Percentiles rank a stretch among this genome's conserved stretches.
These are phyloP conservation scores for Aquanectria penicillioides DNA, from an alignment of 2,329 filamentous ascomycete genomes.

Conservation along the genomic window DNA sequence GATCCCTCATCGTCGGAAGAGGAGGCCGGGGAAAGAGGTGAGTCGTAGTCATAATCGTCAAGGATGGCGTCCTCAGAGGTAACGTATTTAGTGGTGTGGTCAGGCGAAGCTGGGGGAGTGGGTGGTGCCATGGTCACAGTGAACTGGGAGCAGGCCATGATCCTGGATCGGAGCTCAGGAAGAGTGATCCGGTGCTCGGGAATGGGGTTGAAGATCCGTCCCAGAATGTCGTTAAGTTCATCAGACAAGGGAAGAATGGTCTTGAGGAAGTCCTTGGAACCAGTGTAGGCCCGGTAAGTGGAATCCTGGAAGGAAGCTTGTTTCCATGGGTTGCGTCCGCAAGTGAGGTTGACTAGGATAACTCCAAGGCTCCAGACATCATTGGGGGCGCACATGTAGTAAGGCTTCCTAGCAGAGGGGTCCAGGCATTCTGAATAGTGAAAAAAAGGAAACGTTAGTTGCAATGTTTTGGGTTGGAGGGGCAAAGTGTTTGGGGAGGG, in stretches of 20 bases:
- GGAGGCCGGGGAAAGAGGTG: constrained; percentile 60
- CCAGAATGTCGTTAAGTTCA: constrained; percentile 88
- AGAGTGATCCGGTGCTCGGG: constrained; percentile 85
- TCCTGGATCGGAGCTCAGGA: constrained; percentile 79
- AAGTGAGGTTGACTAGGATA: constrained; percentile 96
- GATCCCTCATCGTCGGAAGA: constrained; percentile 68
- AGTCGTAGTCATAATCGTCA: constrained; percentile 55
- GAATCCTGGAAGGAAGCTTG: constrained; percentile 92
- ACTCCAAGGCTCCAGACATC: constrained; percentile 99
- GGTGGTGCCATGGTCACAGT: constrained; percentile 60
- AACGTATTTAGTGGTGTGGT: constrained; percentile 57
- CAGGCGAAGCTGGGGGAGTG: constrained; percentile 55
- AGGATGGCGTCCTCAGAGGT: constrained; percentile 57
- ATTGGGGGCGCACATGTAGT: constrained; percentile 92
- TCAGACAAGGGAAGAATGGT: constrained; percentile 91
- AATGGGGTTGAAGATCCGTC: constrained; percentile 86
- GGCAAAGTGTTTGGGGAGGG: constrained; percentile 26
- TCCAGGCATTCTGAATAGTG: constrained; percentile 81
- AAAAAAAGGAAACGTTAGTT: constrained; percentile 40
- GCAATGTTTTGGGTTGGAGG: constrained; percentile 24
- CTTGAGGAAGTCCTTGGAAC: constrained; percentile 87
- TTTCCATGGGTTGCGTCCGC: constrained; percentile 99
- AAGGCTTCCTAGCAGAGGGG: constrained; percentile 77
- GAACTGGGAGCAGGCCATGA: constrained; percentile 80
- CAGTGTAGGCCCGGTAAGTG: constrained; percentile 90